These are phyloP conservation scores for Chaetomium strumarium DNA, from an alignment of 2,329 filamentous ascomycete genomes.

Conservation along the genomic window DNA sequence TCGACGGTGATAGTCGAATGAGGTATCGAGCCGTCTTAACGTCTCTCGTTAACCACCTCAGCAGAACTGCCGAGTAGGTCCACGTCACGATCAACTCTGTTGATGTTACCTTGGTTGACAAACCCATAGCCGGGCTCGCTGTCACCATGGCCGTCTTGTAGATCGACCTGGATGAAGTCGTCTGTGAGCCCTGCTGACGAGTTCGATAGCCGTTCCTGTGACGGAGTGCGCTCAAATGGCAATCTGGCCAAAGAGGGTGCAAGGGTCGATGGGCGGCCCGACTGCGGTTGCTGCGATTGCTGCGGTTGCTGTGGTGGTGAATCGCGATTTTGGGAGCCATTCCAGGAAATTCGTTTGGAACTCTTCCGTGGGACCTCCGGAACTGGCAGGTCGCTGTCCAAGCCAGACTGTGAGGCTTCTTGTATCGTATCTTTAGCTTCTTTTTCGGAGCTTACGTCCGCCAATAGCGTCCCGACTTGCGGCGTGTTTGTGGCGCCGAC, in stretches of 20 bases:
- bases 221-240: slow-evolving; percentile 53
- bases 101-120: slow-evolving; percentile 54
- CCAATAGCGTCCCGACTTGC: slow-evolving; percentile 50
- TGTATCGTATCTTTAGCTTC: slow-evolving; percentile 44
- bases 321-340: slow-evolving; percentile 29
- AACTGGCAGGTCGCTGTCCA: slow-evolving; percentile 20
- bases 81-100: slow-evolving; percentile 45
- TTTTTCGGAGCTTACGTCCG: slow-evolving; percentile 52
- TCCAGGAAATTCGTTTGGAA: slow-evolving; percentile 54
- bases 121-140: slow-evolving; percentile 47
- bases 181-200: slow-evolving; percentile 46
- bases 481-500: slow-evolving; percentile 38
- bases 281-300: slow-evolving; percentile 9
- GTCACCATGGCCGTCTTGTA: slow-evolving; percentile 29
- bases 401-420: not conserved
- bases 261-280: slow-evolving; percentile 12
- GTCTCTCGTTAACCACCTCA: slow-evolving; percentile 46
- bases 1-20: too few relatives aligned
- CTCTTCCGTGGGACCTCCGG: slow-evolving; percentile 66
- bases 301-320: slow-evolving; percentile 14
- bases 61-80: slow-evolving; percentile 50
- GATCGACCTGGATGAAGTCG: slow-evolving; percentile 39
- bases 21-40: slow-evolving; percentile 1
- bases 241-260: slow-evolving; percentile 34
- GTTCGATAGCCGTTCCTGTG: slow-evolving; percentile 45